phyloP scores from a whole-genome alignment of 1,139 yeast genomes.

The Schwanniomyces etchellsii region DNA sequence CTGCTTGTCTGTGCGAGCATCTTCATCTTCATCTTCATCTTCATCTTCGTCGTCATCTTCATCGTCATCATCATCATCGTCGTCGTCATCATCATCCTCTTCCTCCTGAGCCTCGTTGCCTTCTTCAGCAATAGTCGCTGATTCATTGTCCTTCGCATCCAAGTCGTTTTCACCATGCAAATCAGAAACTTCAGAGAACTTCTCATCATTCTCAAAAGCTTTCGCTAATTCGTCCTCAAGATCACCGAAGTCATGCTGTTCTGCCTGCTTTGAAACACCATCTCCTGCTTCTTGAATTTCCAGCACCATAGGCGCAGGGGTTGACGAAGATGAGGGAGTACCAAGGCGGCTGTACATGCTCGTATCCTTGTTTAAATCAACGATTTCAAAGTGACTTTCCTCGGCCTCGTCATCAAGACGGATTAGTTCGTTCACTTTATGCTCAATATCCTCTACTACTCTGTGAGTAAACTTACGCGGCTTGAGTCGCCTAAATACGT shows the following conservation, averaged over 20 bases:
- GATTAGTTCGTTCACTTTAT: constrained; percentile 70
- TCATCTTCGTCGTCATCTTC: constrained; percentile 23
- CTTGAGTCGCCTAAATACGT: constrained; percentile 44
- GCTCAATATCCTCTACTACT: constrained; percentile 64
- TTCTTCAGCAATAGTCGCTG: constrained; percentile 12
- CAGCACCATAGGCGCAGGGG: constrained; percentile 17
- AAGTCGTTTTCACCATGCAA: constrained; percentile 9
- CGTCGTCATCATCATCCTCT: constrained; percentile 23
- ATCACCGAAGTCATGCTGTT: constrained; percentile 19
- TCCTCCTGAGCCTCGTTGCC: constrained; percentile 12
- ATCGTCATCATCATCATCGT: constrained; percentile 25
- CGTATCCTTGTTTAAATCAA: constrained; percentile 42
- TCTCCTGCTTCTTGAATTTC: constrained; percentile 19
- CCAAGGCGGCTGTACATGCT: constrained; percentile 9
- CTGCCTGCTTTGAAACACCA: constrained; percentile 20
- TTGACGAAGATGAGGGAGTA: constrained; percentile 15
- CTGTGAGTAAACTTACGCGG: constrained; percentile 45
- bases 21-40: constrained; percentile 24
- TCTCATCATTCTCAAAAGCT: constrained; percentile 23
- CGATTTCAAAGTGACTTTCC: constrained; percentile 70
- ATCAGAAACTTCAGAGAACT: constrained; percentile 7
- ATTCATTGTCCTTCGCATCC: not conserved
- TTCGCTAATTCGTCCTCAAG: constrained; percentile 39
- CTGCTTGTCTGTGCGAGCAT: constrained; percentile 39
- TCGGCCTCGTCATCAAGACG: constrained; percentile 80